These are phyloP conservation scores for Magnusiomyces tetraspermus DNA, from an alignment of 1,139 yeast genomes.

Conservation along the genomic window DNA sequence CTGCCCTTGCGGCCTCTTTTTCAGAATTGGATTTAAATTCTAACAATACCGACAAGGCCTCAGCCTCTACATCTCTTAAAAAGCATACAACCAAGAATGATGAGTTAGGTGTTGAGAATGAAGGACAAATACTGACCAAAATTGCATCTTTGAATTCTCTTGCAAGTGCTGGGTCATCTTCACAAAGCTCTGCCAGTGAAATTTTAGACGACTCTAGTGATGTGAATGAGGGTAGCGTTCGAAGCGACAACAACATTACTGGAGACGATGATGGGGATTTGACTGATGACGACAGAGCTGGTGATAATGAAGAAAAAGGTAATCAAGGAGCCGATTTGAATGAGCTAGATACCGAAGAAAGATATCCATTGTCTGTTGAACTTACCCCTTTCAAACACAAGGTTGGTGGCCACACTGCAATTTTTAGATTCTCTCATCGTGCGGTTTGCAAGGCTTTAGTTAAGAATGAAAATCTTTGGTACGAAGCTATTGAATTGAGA, in stretches of 20 bases:
- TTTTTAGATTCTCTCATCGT: slow-evolving; percentile 77
- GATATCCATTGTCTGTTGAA: slow-evolving; percentile 50
- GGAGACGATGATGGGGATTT: background rate
- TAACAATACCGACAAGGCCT: background rate
- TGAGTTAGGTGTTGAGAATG: background rate
- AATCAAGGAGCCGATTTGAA: too few relatives aligned
- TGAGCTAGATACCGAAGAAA: background rate
- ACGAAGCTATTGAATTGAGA: slow-evolving; percentile 70
- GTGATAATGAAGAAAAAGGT: too few relatives aligned
- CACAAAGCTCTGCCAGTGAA: background rate
- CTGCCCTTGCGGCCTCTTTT: too few relatives aligned
- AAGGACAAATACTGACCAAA: background rate
- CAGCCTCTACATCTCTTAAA: background rate
- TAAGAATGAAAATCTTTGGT: slow-evolving; percentile 82
- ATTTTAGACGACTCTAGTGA: background rate
- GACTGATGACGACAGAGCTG: background rate
- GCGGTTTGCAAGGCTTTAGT: slow-evolving; percentile 96
- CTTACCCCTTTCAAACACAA: slow-evolving; percentile 79
- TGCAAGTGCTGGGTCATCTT: background rate
- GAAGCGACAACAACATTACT: too few relatives aligned
- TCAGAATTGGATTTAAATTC: background rate
- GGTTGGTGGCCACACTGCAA: slow-evolving; percentile 98
- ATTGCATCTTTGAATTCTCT: background rate
- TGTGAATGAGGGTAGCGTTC: background rate
- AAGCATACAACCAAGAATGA: too few relatives aligned